Evolutionary conservation across 148 eudicot genomes (phyloP).

Genomic region (Rheum nobile): DNA sequence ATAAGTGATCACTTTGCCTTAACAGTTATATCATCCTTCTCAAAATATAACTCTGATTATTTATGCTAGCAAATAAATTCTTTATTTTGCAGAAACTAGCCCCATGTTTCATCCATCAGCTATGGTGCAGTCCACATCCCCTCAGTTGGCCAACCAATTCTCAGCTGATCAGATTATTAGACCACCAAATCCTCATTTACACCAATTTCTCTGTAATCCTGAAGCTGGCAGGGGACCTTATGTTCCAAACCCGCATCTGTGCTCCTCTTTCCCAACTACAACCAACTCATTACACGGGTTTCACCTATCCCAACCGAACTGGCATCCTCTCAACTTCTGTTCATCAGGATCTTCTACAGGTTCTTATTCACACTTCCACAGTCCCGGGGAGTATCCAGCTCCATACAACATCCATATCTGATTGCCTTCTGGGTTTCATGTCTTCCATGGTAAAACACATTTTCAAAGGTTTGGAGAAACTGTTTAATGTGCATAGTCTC

Average conservation of each 20-base stretch:
- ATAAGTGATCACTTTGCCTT: neutral
- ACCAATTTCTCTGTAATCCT: neutral
- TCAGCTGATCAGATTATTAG: neutral
- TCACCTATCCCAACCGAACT: neutral
- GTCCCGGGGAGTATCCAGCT: neutral
- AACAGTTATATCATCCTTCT: too few species aligned
- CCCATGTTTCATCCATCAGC: neutral
- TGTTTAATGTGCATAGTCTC: neutral
- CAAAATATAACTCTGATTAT: too few species aligned
- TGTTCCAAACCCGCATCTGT: neutral
- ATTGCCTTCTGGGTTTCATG: neutral
- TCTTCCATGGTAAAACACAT: neutral
- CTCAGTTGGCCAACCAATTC: neutral
- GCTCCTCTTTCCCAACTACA: neutral
- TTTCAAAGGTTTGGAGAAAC: neutral
- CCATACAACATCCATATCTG: neutral
- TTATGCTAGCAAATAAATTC: neutral
- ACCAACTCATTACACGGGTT: neutral
- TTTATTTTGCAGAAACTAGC: neutral
- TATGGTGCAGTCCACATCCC: neutral
- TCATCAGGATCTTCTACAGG: neutral
- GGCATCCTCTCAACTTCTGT: neutral
- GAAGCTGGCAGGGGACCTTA: neutral
- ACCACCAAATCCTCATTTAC: neutral
- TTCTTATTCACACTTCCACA: neutral